Evolutionary conservation across 2,329 filamentous ascomycete species (phyloP), one percentile per base, ranked within the genome.

Genomic region (Fusarium compactum): DNA sequence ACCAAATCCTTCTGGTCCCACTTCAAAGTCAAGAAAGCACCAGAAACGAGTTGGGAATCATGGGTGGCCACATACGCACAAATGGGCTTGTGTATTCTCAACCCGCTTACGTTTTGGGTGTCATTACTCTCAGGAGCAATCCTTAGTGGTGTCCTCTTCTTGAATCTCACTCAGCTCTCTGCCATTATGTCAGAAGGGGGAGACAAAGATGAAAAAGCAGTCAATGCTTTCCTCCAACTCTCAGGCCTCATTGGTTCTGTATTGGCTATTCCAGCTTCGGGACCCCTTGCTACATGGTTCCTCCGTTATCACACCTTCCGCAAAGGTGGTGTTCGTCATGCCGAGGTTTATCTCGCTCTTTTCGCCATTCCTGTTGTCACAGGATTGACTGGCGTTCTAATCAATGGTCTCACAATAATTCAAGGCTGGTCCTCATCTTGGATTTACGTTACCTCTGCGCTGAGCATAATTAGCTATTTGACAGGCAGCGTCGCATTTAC

Each of bases 71-170:
- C 71, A 6, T 73, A 71, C 22, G 58, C 62, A 29, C 71, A 73
- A 15, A 73, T 73, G 65, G 27, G 71, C 3, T 15, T 71, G 5
- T 73, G 70, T 4, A 61, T 73, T 4, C 25, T 73, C 2, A 73
- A 73, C 4, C 71, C 71, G 7, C 56, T 73, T 1, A 72, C 65
- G 2, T 73, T 73, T 3, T 71, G 70, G 70, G 65, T 73, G 6
- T 65, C 67, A 11, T 11, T 73, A 1, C 71, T 73, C 6, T 44
- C 65, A 0, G 71, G 70, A 2, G 62, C 64, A 9, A 66, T 52
- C 14, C 62, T 71, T 1, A 70, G 69, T 6, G 65, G 69, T 2
- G 47, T 70, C 4, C 27, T 72, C 8, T 60, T 70, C 15, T 20
- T 71, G 1, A 60, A 34, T 24, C 52, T 72, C 4, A 64, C 69